These are phyloP conservation scores for Athelia sp. DNA, from an alignment of 1,284 basidiomycete genomes.

Conservation along the genomic window DNA sequence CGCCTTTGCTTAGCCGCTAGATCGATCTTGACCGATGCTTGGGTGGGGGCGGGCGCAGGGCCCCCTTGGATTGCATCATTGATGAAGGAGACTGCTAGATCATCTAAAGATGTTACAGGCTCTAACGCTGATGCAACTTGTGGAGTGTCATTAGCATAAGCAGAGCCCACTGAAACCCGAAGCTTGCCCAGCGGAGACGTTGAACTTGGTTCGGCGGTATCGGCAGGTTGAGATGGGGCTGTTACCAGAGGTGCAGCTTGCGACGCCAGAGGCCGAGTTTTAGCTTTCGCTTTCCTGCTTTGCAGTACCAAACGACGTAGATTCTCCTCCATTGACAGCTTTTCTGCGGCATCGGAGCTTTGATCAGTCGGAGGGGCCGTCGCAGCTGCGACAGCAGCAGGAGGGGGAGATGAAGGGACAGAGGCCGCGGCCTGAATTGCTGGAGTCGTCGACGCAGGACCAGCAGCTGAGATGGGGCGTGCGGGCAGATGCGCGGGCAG, in stretches of 20 bases:
- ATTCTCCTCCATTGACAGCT: slow-evolving; percentile 31
- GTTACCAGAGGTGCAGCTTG: not conserved
- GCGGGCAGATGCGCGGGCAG: too few relatives aligned
- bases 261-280: not conserved
- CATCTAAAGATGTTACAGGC: slow-evolving; percentile 26
- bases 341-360: slow-evolving; percentile 9
- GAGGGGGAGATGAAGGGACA: too few relatives aligned
- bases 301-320: slow-evolving; percentile 35
- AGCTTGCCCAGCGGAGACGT: not conserved
- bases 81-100: slow-evolving; percentile 50
- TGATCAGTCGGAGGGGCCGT: not conserved
- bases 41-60: slow-evolving; percentile 18
- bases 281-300: slow-evolving; percentile 29
- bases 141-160: not conserved
- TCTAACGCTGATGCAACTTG: not conserved
- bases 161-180: not conserved
- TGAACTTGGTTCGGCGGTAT: slow-evolving; percentile 6
- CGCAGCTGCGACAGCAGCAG: not conserved
- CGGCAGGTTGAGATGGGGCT: not conserved
- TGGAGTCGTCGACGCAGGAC: too few relatives aligned
- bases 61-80: slow-evolving; percentile 45
- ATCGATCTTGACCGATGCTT: slow-evolving; percentile 13
- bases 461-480: too few relatives aligned
- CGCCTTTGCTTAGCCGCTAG: slow-evolving; percentile 47
- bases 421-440: too few relatives aligned